These are phyloP conservation scores for Lignosus rhinocerotis DNA, from an alignment of 1,284 basidiomycete genomes.

Conservation along the genomic window DNA sequence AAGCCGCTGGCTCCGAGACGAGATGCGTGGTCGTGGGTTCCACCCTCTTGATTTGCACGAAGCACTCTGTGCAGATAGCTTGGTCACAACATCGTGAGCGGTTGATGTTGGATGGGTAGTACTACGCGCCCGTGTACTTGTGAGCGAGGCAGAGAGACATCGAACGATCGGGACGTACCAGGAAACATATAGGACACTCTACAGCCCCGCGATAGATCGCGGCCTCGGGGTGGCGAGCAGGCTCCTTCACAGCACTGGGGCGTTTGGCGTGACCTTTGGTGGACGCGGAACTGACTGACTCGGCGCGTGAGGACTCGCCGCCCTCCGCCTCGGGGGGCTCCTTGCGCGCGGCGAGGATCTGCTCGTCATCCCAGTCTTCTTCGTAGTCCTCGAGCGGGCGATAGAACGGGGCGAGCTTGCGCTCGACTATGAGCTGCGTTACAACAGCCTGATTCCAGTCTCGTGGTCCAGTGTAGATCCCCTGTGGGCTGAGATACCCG, in stretches of 20 bases:
- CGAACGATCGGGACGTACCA: slow-evolving; percentile 61
- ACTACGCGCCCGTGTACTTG: slow-evolving; percentile 44
- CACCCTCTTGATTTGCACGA: slow-evolving; percentile 96
- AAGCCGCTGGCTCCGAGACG: slow-evolving; percentile 91
- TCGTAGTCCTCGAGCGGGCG: slow-evolving; percentile 93
- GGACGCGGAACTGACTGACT: slow-evolving; percentile 28
- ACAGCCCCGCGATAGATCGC: slow-evolving; percentile 83
- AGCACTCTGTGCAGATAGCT: slow-evolving; percentile 98
- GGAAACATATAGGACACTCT: slow-evolving; percentile 99
- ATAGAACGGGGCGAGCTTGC: slow-evolving; percentile 94
- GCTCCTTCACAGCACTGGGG: slow-evolving; percentile 54
- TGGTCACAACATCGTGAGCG: slow-evolving; percentile 97
- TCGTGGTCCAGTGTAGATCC: slow-evolving; percentile 82
- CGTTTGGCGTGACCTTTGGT: slow-evolving; percentile 48
- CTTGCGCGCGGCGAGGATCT: slow-evolving; percentile 77
- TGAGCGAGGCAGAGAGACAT: slow-evolving; percentile 12
- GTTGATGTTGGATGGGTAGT: slow-evolving; percentile 96
- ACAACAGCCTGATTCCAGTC: slow-evolving; percentile 93
- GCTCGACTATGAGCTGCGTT: slow-evolving; percentile 83
- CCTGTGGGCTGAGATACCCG: slow-evolving; percentile 85
- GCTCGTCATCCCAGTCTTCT: slow-evolving; percentile 82
- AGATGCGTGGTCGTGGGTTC: slow-evolving; percentile 93
- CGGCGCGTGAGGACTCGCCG: slow-evolving; percentile 32
- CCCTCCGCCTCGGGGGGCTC: slow-evolving; percentile 51
- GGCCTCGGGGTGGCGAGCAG: slow-evolving; percentile 63